Base-by-base conservation (phyloP, 805 yeast species). In the Candida lessepsii region DNA sequence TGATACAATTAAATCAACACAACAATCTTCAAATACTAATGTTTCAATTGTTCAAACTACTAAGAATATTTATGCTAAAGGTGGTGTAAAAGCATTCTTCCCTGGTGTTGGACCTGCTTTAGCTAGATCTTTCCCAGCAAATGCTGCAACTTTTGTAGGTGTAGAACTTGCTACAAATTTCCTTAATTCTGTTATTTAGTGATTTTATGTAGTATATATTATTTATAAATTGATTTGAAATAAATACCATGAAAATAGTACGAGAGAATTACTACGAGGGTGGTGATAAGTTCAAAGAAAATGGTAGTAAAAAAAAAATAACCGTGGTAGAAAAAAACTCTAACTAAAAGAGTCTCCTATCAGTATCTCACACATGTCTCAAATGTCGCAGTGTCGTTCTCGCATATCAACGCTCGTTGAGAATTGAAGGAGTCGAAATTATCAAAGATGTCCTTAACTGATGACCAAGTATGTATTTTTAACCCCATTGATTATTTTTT, bases 141-240 rank as follows among this genome's bases (percentile, higher is more conserved):
- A 93, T 63, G 99, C 99, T n/a, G 98, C 99, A 7, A 90, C 98
- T 2, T 91, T 91, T 68, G 76, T 88, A 25, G 99, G 98, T 34
- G 98, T 91, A 21, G 99, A 91, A 61, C 56, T 90, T 42, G 86
- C 96, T 18, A 69, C 63, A 48, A 64, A 67, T 46, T 59, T 61
- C 46, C 57, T 70, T 21, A 68, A 66, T 37, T 63, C 63, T 47
- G 47, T 63, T 29, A 51, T 62, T 44, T 67, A 62, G 50, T n/a
- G n/a, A n/a, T 16, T 21, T 23, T 19, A 31, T 31, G 13, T 31
- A 31, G 26, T 14, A 32, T 18, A 5, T 31, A n/a, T 31, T 16
- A 13, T 29, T 6, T 26, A 26, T 26, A 26, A 10, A 26, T n/a
- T n/a, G n/a, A n/a, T n/a, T n/a, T n/a, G n/a, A n/a, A n/a, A n/a